Conservation (phyloP, 306 rosid genomes). For the Lotus japonicus region DNA sequence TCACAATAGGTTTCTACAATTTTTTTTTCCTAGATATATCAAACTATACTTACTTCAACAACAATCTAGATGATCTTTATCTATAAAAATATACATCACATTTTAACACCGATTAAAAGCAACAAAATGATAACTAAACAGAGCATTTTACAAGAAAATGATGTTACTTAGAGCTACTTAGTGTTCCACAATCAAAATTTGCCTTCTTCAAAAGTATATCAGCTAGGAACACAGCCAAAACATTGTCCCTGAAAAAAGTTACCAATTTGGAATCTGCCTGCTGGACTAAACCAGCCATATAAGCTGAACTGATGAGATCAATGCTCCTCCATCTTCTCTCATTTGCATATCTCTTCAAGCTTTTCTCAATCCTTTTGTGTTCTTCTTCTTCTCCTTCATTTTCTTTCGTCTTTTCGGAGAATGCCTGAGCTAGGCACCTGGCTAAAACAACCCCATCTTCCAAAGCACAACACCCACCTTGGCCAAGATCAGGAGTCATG, state of each 20-base stretch:
- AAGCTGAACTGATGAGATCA: slow-evolving; percentile 22
- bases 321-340: slow-evolving; percentile 62
- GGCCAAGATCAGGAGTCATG: slow-evolving; percentile 54
- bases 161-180: no score
- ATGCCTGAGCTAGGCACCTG: slow-evolving; percentile 43
- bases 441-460: slow-evolving; percentile 61
- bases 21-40: no score
- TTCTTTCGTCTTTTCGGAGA: background rate
- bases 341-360: slow-evolving; percentile 42
- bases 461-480: slow-evolving; percentile 49
- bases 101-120: no score
- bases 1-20: no score
- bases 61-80: no score
- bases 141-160: no score
- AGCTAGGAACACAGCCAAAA: slow-evolving; percentile 28
- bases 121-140: no score
- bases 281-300: no score
- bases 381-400: no score
- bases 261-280: slow-evolving; percentile 6
- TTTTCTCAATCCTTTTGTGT: slow-evolving; percentile 20
- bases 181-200: slow-evolving; percentile 60
- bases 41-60: no score
- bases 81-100: no score
- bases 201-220: slow-evolving; percentile 18
- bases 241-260: slow-evolving; percentile 38